Evolutionary conservation across 2,329 filamentous ascomycete genomes (phyloP).

Genomic region (Myriosclerotinia scirpicola): DNA sequence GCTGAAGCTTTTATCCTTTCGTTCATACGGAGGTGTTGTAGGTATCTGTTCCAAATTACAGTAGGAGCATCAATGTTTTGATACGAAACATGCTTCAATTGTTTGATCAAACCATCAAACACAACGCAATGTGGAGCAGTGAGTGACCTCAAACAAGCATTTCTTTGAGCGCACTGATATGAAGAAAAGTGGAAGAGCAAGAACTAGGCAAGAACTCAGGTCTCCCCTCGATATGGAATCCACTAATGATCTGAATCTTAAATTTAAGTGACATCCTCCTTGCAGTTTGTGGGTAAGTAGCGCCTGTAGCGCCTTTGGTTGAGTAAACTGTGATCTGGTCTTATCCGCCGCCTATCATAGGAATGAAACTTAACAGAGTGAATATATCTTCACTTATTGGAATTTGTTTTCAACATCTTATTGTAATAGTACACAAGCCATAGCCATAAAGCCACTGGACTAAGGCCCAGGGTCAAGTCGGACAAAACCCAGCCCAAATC

Average conservation of each 20-base stretch:
- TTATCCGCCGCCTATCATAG: too few species aligned
- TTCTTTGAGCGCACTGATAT: background rate
- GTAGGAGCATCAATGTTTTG: background rate
- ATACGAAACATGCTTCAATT: background rate
- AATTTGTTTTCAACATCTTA: too few species aligned
- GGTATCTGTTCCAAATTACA: background rate
- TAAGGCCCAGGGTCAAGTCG: background rate
- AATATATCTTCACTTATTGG: too few species aligned
- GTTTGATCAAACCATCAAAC: background rate
- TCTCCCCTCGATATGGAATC: background rate
- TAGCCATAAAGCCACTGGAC: too few species aligned
- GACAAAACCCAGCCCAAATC: constrained; percentile 6
- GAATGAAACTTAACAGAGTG: too few species aligned
- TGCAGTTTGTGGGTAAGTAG: background rate
- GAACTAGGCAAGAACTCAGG: background rate
- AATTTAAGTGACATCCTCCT: background rate
- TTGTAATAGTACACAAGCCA: too few species aligned
- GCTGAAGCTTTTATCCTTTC: background rate
- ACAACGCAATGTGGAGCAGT: background rate
- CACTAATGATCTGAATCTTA: background rate
- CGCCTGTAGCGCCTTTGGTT: too few species aligned
- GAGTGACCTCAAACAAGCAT: background rate
- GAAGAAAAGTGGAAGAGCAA: constrained; percentile 5
- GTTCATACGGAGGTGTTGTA: too few species aligned
- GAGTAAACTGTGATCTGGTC: too few species aligned